Base-by-base conservation (phyloP, 176 grass and related monocot genomes). In the Triticum aestivum region DNA sequence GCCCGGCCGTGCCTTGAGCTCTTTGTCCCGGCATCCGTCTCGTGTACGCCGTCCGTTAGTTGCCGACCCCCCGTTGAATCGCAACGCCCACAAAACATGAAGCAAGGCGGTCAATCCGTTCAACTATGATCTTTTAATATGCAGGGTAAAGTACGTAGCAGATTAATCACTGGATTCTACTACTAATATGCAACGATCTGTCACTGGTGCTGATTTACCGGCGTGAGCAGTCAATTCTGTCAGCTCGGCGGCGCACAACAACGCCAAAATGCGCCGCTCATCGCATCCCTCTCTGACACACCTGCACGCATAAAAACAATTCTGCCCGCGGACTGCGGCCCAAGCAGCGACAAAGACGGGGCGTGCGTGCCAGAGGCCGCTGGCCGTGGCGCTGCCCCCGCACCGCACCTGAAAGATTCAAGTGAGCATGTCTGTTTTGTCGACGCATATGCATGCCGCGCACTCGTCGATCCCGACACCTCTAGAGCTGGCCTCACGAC, bases 171-270 rank as follows among this genome's bases (percentile, higher is more conserved):
- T 6, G 49, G 1, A 51, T 15, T 51, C 41, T 44, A 44, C 41
- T 44, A 44, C 8, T 44, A 45, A 14, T 5, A 10, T 7, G 23
- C 8, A 11, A 23, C 29, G 4, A 51, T 69, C 2, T 21, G 11
- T 47, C 7, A 4, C 9, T 42, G 10, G 20, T 47, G 10, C 2
- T 18, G 35, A 14, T 24, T 18, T 37, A 59, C 72, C 24, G 8
- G 10, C 54, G 7, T 34, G 66, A 6, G 87, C 27, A 44, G 87
- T 89, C 87, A 84, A 79, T 56, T 15, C 14, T 52, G 14, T 74
- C 42, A 65, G 9, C 51, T 33, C 30, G 1, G 66, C 66, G 66
- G 47, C 21, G 4, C 47, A 24, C 61, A 65, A 0, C 9, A 5
- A 64, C 23, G 3, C 61, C 61, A 29, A 29, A 65, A 29, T 29